Conservation (phyloP, 768 basidiomycete genomes). For the Mycena venus region DNA sequence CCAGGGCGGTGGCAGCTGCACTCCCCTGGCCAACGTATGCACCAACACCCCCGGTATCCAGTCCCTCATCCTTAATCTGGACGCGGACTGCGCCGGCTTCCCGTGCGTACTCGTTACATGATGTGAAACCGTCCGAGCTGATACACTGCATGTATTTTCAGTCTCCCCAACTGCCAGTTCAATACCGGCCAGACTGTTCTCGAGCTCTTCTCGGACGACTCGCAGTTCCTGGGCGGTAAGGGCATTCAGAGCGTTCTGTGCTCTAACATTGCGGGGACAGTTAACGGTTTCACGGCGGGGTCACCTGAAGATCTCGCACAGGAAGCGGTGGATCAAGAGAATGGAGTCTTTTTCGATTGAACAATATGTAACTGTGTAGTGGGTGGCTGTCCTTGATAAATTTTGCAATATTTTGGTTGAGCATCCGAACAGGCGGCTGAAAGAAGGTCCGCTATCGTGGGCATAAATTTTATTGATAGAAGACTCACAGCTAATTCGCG, state of each 20-base stretch:
- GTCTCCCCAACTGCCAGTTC: not conserved
- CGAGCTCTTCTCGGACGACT: not conserved
- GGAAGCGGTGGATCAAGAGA: not conserved
- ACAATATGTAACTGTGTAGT: not conserved
- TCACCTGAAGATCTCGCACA: not conserved
- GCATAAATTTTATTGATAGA: too few species aligned
- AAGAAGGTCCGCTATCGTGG: too few species aligned
- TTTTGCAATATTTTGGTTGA: too few species aligned
- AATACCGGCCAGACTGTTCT: not conserved
- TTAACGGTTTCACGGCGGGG: not conserved
- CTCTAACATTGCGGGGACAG: not conserved
- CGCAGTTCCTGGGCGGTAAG: not conserved
- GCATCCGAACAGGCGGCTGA: too few species aligned
- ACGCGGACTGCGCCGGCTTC: not conserved
- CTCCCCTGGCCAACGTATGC: not conserved
- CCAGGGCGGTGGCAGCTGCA: not conserved
- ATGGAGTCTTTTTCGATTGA: not conserved
- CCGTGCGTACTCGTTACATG: not conserved
- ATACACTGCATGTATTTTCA: not conserved
- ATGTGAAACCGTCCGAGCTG: not conserved
- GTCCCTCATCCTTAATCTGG: not conserved
- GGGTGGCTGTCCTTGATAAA: too few species aligned
- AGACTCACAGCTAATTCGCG: too few species aligned
- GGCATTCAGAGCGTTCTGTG: conserved; percentile 11
- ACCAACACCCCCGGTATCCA: not conserved